Evolutionary conservation across 139 green algal species (phyloP), one percentile per base, ranked within the genome.

Genomic region (Dunaliella sp.): DNA sequence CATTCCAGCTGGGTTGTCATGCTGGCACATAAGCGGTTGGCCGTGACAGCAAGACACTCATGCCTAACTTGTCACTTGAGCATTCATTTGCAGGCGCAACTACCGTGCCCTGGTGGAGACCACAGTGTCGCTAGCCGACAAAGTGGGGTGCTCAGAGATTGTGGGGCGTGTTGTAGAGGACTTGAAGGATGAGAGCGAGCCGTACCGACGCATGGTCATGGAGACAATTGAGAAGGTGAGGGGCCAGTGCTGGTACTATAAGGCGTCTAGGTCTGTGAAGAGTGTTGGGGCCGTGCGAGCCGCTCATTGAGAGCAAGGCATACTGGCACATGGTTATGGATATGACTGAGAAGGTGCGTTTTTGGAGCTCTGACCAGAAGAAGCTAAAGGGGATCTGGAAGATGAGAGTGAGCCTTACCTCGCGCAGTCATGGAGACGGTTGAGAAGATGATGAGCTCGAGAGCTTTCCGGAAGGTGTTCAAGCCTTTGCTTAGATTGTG

Each of bases 151-250:
- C 82, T 87, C 88, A 25, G 95, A 98, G 85, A 97, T 99, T 32
- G 92, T 99, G 83, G 91, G 87, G 24, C 94, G 96, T n/a, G 89
- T 99, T 12, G 97, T 99, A 85, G 96, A 99, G 90, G 97, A 99
- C 92, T 86, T 99, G 24, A 99, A 99, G 93, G 97, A 99, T 84
- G 97, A 99, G 95, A 94, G 83, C 76, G 97, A 99, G 93, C 97
- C 96, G 3, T 99, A 99, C 93, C 90, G 97, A 1, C 92, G 94
- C 82, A 98, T 82, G 83, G 73, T 86, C 26, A 86, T 81, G 72
- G 72, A 86, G 72, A 86, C 83, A 21, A 86, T 81, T 78, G 83
- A 77, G 37, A 77, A 92, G 77, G 91, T 99, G 48, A 91, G 99
- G 30, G 84, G 85, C 3, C 88, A 93, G 95, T 98, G 72, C 95